Evolutionary conservation across 768 basidiomycete species (phyloP), one percentile per base, ranked within the genome.

Genomic region (Clathrus columnatus): DNA sequence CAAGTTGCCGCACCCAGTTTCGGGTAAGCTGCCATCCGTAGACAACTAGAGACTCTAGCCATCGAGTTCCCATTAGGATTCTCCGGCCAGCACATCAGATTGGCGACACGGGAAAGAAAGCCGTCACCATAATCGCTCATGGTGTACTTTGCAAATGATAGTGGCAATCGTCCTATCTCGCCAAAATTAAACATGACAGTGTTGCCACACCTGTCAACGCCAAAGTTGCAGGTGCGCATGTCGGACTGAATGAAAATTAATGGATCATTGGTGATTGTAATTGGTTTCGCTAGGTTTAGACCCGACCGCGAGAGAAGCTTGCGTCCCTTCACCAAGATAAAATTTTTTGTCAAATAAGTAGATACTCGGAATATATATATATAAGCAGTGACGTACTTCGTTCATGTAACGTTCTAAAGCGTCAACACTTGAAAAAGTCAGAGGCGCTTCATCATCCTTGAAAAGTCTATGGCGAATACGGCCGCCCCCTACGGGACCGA

Each of bases 201-300:
- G 27, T 50, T 62, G 47, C 64, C 64, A 26, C 61, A 11, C 30
- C 61, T 50, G 57, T 68, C 65, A 49, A 69, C 57, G 49, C 57
- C 63, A 51, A 69, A 69, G 58, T 68, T 68, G 58, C 58, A 51
- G 30, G n/a, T 7, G 54, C 66, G 2, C 59, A 69, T 63, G 62
- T 69, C 63, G 58, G 67, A 61, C 61, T 69, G 68, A 42, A 53
- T 64, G 62, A 67, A 66, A 30, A 68, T 62, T 16, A 67, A 48
- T 24, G 44, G 60, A 5, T 68, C 68, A 56, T 55, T 43, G 45
- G 45, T 18, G 23, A 69, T 20, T 30, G 30, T 61, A 58, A 65
- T 51, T 29, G 54, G n/a, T n/a, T n/a, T n/a, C n/a, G n/a, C 26
- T 49, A 61, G 16, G 28, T 23, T 18, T 41, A n/a, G 23, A 30